These are phyloP conservation scores for Nemania serpens DNA, from an alignment of 2,329 filamentous ascomycete genomes.

Conservation along the genomic window DNA sequence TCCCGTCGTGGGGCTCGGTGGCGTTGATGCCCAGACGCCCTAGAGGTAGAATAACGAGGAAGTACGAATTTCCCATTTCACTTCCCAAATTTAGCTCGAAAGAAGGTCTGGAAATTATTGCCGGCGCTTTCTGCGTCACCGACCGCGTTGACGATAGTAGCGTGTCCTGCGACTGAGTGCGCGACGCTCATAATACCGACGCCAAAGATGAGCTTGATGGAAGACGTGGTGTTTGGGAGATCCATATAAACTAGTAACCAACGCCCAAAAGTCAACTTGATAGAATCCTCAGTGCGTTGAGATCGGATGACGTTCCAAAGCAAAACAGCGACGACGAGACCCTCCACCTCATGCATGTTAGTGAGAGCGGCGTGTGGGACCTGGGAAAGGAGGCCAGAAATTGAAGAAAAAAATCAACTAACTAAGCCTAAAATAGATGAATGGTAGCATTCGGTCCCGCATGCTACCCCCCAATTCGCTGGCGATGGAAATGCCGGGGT, in stretches of 20 bases:
- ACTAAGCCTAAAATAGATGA: background rate
- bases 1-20: slow-evolving; percentile 65
- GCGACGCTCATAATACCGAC: slow-evolving; percentile 58
- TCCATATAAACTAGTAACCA: too few species aligned
- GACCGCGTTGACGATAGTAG: slow-evolving; percentile 61
- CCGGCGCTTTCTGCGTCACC: slow-evolving; percentile 63
- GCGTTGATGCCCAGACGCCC: slow-evolving; percentile 56
- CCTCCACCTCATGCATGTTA: too few species aligned
- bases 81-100: background rate
- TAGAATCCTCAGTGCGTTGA: slow-evolving; percentile 7
- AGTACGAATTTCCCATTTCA: too few species aligned
- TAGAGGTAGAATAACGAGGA: slow-evolving; percentile 17
- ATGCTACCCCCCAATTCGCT: too few species aligned
- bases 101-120: slow-evolving; percentile 38
- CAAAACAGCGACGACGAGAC: too few species aligned
- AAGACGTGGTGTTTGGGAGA: slow-evolving; percentile 40
- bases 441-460: slow-evolving; percentile 32
- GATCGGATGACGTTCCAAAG: slow-evolving; percentile 6
- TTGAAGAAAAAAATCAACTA: too few species aligned
- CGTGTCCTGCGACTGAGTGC: slow-evolving; percentile 63
- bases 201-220: slow-evolving; percentile 38
- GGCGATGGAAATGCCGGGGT: background rate
- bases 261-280: slow-evolving; percentile 16
- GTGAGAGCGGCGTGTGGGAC: too few species aligned
- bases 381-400: too few species aligned